Evolutionary conservation across 345 rosid genomes (phyloP).

Genomic region (Lepidium didymum): DNA sequence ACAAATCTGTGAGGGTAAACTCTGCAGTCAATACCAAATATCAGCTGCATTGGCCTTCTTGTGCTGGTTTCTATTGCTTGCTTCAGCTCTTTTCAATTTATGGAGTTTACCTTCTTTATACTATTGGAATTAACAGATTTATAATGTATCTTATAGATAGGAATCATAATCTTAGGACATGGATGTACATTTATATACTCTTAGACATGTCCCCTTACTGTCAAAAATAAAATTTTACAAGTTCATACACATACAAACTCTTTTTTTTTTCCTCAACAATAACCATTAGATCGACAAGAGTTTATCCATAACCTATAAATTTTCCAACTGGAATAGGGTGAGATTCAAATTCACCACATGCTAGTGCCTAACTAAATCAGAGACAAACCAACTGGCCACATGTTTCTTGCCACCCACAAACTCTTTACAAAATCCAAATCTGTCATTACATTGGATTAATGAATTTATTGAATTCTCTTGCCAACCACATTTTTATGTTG

Average conservation of each 20-base stretch:
- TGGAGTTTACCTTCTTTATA: conserved; percentile 53
- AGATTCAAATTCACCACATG: too few species aligned
- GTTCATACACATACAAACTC: neutral
- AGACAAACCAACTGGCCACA: too few species aligned
- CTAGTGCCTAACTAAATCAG: too few species aligned
- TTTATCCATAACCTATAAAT: too few species aligned
- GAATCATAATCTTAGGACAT: conserved; percentile 2
- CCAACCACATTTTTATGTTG: neutral
- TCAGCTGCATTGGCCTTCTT: conserved; percentile 60
- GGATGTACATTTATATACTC: conserved; percentile 7
- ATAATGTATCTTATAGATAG: neutral
- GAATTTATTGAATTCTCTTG: too few species aligned
- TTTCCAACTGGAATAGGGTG: too few species aligned
- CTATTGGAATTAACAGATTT: neutral
- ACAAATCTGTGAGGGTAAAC: conserved; percentile 26
- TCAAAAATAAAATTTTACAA: neutral
- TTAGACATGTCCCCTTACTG: neutral
- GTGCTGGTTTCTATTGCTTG: conserved; percentile 54
- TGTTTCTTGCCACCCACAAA: too few species aligned
- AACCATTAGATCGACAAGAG: too few species aligned
- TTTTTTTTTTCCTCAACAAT: too few species aligned
- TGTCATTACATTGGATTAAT: too few species aligned
- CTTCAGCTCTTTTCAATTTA: conserved; percentile 59
- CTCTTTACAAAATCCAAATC: neutral
- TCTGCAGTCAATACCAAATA: conserved; percentile 52